Base-by-base conservation (phyloP, 768 basidiomycete genomes). In the Podaxis mareebaensis region DNA sequence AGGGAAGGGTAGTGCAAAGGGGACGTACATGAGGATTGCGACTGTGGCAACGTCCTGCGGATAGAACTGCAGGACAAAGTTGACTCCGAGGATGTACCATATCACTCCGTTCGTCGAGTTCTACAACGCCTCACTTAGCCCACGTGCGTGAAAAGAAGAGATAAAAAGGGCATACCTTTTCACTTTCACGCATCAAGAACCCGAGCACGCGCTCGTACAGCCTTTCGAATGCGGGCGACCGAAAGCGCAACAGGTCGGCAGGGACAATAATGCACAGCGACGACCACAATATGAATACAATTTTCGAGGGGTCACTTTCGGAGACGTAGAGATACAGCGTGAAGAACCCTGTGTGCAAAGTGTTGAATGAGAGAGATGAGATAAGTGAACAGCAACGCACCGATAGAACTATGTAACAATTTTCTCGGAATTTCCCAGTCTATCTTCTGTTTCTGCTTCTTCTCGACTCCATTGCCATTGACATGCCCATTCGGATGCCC, bases 341-440 rank as follows among this genome's bases (percentile, higher is more conserved):
- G 38, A 79, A 68, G 69, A 82, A 79, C 0, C 81, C 79, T 80
- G 53, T 13, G 56, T 7, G 44, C 24, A 22, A 53, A 65, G 55
- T 69, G 60, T 22, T 11, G 52, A 48, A 36, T 36, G 4, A 39
- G 20, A 62, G 42, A 15, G 53, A 59, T 53, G 10, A 64, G 48
- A 44, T 33, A 62, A 49, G 58, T 22, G 48, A 49, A n/a, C n/a
- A 46, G 26, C 22, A 58, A 81, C 88, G 33, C 44, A 93, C 94
- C 95, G 64, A 96, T 96, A 3, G 91, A 92, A 12, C 91, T 90
- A 74, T 97, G 95, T 49, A 97, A 73, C 10, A 85, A 75, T 75
- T 97, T 97, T 66, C 95, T 78, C 0, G 95, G 95, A 55, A 97
- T 88, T 75, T 97, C 95, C 88, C 90, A 95, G 75, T 95, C 91